These are phyloP conservation scores for Dioscorea alata DNA, from an alignment of 106 monocot species.

Conservation along the genomic window DNA sequence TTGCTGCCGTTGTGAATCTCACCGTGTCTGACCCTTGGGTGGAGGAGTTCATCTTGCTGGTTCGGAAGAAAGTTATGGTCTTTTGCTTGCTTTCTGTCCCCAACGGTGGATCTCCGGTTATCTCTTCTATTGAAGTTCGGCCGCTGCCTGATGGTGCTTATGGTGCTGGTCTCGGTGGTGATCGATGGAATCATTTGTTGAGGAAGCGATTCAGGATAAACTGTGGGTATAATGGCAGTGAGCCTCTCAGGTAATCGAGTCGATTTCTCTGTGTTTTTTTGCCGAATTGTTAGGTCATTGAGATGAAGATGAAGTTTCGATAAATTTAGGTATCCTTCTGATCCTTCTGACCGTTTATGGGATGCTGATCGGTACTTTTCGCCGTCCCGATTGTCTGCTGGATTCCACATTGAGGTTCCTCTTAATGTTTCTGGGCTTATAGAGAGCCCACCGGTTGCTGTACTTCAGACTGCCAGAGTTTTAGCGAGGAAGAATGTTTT, in stretches of 20 bases:
- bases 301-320: background rate
- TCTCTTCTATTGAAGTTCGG: constrained; percentile 47
- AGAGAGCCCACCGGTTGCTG: constrained; percentile 30
- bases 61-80: constrained; percentile 7
- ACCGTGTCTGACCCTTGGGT: constrained; percentile 22
- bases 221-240: constrained; percentile 28
- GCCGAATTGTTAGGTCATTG: background rate
- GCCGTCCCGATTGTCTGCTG: constrained; percentile 32
- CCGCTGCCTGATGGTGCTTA: constrained; percentile 39
- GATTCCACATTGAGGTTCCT: constrained; percentile 20
- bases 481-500: constrained; percentile 28
- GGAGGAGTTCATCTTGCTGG: constrained; percentile 41
- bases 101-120: constrained; percentile 31
- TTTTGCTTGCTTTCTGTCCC: constrained; percentile 32
- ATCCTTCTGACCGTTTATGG: constrained; percentile 44
- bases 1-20: constrained; percentile 28
- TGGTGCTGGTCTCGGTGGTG: background rate
- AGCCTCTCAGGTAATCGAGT: constrained; percentile 25
- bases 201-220: constrained; percentile 41
- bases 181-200: constrained; percentile 10
- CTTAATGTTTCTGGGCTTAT: constrained; percentile 21
- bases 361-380: constrained; percentile 36
- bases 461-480: constrained; percentile 46
- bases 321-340: constrained; percentile 31
- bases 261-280: background rate